A percentile compares a stretch with the other conserved stretches of the same genome.
Evolutionary conservation across 192 early-diverging fungal genomes (phyloP).

Genomic region (Borealophlyctis nickersoniae): DNA sequence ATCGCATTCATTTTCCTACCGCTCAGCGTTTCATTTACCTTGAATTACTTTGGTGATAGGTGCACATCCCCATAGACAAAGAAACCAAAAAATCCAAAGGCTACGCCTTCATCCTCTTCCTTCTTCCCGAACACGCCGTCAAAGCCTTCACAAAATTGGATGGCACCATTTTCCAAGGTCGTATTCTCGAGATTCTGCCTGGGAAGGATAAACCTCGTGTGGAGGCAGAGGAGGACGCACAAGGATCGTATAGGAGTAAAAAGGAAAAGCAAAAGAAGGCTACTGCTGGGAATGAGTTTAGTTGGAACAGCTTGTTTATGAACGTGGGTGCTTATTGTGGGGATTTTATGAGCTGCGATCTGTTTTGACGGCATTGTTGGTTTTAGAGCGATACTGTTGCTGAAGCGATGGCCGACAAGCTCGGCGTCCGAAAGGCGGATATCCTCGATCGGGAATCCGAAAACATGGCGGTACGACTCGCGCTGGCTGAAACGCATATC

Average conservation of each 20-base stretch:
- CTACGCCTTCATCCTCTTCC: conserved; percentile 84
- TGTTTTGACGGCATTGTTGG: conserved; percentile 5
- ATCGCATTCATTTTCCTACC: neutral
- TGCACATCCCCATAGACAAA: conserved; percentile 91
- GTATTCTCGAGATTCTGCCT: conserved; percentile 84
- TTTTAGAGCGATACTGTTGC: conserved; percentile 85
- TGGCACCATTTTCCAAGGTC: conserved; percentile 85
- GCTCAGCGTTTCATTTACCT: conserved; percentile 2
- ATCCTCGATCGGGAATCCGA: conserved; percentile 84
- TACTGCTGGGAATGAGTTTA: conserved; percentile 76
- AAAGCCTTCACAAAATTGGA: conserved; percentile 81
- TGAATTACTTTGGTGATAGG: conserved; percentile 24
- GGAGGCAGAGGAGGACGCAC: conserved; percentile 21
- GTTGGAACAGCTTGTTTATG: conserved; percentile 97
- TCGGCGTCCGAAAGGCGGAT: conserved; percentile 87
- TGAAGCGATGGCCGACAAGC: conserved; percentile 90
- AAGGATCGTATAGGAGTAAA: conserved; percentile 72
- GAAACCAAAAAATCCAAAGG: conserved; percentile 93
- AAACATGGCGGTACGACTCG: conserved; percentile 88
- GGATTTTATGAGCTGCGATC: neutral
- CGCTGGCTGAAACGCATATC: conserved; percentile 96
- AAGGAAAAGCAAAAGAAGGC: conserved; percentile 77
- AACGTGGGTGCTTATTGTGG: conserved; percentile 55
- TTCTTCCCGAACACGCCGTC: conserved; percentile 91
- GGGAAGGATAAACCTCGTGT: conserved; percentile 80